phyloP scores from a whole-genome alignment of 257 asterid genomes.

The Capsicum chinense region DNA sequence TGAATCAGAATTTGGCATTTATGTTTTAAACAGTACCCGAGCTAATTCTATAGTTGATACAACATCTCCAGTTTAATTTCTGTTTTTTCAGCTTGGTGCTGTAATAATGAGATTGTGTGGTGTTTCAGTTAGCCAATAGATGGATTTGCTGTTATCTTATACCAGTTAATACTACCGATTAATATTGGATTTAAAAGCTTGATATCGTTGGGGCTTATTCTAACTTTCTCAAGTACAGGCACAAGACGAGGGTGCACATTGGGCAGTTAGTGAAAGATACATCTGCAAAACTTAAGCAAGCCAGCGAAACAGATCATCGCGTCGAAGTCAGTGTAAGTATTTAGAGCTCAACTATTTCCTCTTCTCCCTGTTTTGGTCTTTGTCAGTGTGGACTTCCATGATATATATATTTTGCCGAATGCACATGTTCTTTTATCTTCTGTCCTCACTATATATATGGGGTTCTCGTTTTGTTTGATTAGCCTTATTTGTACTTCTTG shows the following conservation, averaged over 20 bases:
- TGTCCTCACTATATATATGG: neutral
- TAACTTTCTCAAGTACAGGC: slow-evolving; percentile 53
- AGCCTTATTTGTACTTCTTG: neutral
- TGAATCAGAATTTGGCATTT: neutral
- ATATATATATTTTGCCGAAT: neutral
- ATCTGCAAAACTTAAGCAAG: slow-evolving; percentile 83
- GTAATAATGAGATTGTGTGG: slow-evolving; percentile 18
- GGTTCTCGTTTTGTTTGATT: neutral
- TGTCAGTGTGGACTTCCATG: neutral
- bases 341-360: slow-evolving; percentile 2
- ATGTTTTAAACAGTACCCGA: neutral
- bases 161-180: neutral
- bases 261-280: slow-evolving; percentile 86
- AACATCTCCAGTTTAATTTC: neutral
- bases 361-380: neutral
- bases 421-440: neutral
- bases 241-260: slow-evolving; percentile 81
- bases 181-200: neutral
- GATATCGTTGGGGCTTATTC: neutral
- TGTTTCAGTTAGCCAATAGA: neutral
- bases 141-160: neutral
- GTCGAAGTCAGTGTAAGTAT: slow-evolving; percentile 70
- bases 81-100: slow-evolving; percentile 14
- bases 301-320: slow-evolving; percentile 56
- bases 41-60: neutral